Conservation (phyloP, 202 grass and related monocot species). For the Setaria viridis region DNA sequence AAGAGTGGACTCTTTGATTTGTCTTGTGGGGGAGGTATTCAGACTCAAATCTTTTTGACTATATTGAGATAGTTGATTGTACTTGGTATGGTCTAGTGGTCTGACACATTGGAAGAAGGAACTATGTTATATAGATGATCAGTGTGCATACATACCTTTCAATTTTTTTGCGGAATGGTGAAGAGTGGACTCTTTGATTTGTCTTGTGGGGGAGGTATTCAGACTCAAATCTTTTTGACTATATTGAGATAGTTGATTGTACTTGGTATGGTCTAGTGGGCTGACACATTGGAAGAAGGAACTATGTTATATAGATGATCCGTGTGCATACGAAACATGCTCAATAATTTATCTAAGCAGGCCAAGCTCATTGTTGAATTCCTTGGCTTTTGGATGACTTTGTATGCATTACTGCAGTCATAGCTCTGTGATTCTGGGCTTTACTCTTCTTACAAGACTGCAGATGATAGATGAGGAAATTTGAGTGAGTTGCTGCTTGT, state of each 20-base stretch:
- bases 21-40: background rate
- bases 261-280: background rate
- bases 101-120: background rate
- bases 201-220: background rate
- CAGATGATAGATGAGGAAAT: background rate
- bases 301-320: constrained; percentile 16
- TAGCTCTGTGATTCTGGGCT: constrained; percentile 9
- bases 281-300: background rate
- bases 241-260: background rate
- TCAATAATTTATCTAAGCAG: constrained; percentile 19
- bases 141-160: background rate
- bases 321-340: background rate
- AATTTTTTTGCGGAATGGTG: constrained; percentile 1
- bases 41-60: background rate
- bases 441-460: constrained; percentile 8
- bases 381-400: background rate
- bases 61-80: background rate
- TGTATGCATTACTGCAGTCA: background rate
- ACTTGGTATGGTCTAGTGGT: background rate
- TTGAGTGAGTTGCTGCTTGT: background rate
- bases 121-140: constrained; percentile 16
- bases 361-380: background rate
- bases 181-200: constrained; percentile 1
- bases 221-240: background rate
- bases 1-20: constrained; percentile 4